Evolutionary conservation across 2,329 filamentous ascomycete genomes (phyloP), one percentile per base, ranked within the genome.

Genomic region (Stachybotrys echinatus): DNA sequence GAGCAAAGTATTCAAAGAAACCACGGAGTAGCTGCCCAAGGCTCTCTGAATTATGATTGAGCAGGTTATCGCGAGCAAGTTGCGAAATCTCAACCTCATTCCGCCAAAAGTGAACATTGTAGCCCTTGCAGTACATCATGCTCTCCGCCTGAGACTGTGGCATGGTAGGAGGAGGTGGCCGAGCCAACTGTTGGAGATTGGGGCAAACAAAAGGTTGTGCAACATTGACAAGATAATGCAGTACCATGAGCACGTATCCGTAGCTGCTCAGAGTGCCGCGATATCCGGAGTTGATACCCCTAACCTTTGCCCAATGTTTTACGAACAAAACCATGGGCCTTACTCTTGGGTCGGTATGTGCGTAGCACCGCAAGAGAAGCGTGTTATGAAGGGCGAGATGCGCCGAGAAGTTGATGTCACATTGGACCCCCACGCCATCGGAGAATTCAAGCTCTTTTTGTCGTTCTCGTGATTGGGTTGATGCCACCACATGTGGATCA

Each of bases 331-430:
- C 83, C 71, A 96, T 81, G 2, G 84, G 82, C 20, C 83, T 80
- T 5, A 96, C 89, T 12, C 92, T 84, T 5, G 80, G 71, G 62
- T 96, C 92, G 19, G 87, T 88, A 49, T 82, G 79, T 2, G 87
- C 86, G 68, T 96, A 96, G 65, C 89, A 92, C 38, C 88, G 83
- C 23, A 96, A 78, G 38, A 96, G 80, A 31, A 82, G 72, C 0
- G 91, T 95, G 65, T 96, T 96, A 56, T 94, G 87, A 3, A 95
- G 74, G 2, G 86, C 90, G 3, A 96, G 79, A 42, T 88, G 83
- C 18, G 91, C 91, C 2, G 87, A 87, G 64, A 96, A 96, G 66
- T 95, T 95, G 74, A 96, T 89, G 63, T 96, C 90, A 64, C 89
- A 94, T 63, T 92, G 88, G 14, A 92, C 88, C n/a, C 90, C 90